These are phyloP conservation scores for Daldinia childiae DNA, from an alignment of 495 filamentous ascomycete genomes.

Conservation along the genomic window DNA sequence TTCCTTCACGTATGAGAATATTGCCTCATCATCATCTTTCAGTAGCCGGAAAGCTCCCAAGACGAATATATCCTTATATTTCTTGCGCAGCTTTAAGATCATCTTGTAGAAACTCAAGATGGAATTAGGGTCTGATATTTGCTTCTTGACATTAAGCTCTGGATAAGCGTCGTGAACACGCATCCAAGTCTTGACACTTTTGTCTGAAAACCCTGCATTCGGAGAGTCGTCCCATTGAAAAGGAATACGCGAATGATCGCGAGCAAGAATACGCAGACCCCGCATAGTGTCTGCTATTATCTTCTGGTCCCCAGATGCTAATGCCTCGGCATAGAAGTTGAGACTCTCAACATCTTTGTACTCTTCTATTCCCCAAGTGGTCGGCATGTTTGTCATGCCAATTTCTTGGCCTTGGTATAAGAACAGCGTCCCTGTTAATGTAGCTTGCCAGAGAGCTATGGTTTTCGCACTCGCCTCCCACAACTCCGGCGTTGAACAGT, in stretches of 20 bases:
- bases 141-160: constrained; percentile 60
- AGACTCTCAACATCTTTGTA: constrained; percentile 77
- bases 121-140: constrained; percentile 50
- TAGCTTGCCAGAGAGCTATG: constrained; percentile 66
- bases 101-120: constrained; percentile 60
- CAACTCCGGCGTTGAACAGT: constrained; percentile 57
- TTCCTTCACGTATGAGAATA: constrained; percentile 58
- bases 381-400: constrained; percentile 76
- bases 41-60: constrained; percentile 58
- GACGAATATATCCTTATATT: constrained; percentile 55
- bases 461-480: constrained; percentile 66
- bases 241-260: constrained; percentile 65
- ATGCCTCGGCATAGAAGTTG: constrained; percentile 66
- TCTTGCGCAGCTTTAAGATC: constrained; percentile 54
- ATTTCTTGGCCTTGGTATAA: constrained; percentile 82
- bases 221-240: constrained; percentile 69
- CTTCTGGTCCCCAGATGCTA: constrained; percentile 49
- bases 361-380: constrained; percentile 69
- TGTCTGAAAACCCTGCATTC: constrained; percentile 60
- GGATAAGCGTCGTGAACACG: constrained; percentile 63
- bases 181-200: constrained; percentile 64
- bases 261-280: constrained; percentile 63
- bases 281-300: constrained; percentile 64
- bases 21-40: constrained; percentile 48
- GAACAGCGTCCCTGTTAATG: constrained; percentile 74